Percentiles rank a stretch among this genome's conserved stretches.
These are phyloP conservation scores for Globisporangium middletonii DNA, from an alignment of 352 stramenopile species.

Conservation along the genomic window DNA sequence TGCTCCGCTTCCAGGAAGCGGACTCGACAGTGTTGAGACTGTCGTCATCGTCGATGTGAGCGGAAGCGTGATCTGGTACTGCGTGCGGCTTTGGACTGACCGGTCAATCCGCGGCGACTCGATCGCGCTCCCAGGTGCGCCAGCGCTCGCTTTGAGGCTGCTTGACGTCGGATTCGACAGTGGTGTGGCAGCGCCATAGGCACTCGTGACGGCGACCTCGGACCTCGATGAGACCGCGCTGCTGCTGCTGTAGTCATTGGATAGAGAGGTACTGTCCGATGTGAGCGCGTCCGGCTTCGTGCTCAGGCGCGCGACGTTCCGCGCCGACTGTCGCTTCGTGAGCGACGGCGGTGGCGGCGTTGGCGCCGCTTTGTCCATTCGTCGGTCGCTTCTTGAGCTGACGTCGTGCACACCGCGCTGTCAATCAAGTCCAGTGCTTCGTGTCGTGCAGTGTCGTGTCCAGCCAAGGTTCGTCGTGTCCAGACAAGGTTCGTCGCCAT, in stretches of 20 bases:
- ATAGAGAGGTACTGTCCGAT: no score
- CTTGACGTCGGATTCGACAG: constrained; percentile 2
- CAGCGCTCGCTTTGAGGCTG: not conserved
- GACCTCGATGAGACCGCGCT: no score
- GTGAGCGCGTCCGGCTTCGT: not conserved
- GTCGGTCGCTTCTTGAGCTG: no score
- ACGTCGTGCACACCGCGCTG: no score
- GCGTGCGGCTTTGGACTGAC: constrained; percentile 41
- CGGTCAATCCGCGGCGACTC: constrained; percentile 23
- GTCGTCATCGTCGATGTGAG: constrained; percentile 12
- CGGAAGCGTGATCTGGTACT: constrained; percentile 40
- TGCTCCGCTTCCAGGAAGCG: not conserved
- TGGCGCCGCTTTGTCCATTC: constrained; percentile 6
- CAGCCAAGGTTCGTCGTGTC: no score
- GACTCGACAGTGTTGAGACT: not conserved
- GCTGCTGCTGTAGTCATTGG: no score
- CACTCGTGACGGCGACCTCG: not conserved
- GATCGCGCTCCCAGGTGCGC: not conserved
- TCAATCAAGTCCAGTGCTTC: no score
- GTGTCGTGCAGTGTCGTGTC: no score
- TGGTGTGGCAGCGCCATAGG: not conserved
- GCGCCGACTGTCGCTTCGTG: constrained; percentile 4
- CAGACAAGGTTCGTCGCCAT: no score
- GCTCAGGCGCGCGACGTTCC: constrained; percentile 1
- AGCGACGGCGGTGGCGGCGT: not conserved